Conservation (phyloP, 257 asterid genomes). For the Petunia axillaris region DNA sequence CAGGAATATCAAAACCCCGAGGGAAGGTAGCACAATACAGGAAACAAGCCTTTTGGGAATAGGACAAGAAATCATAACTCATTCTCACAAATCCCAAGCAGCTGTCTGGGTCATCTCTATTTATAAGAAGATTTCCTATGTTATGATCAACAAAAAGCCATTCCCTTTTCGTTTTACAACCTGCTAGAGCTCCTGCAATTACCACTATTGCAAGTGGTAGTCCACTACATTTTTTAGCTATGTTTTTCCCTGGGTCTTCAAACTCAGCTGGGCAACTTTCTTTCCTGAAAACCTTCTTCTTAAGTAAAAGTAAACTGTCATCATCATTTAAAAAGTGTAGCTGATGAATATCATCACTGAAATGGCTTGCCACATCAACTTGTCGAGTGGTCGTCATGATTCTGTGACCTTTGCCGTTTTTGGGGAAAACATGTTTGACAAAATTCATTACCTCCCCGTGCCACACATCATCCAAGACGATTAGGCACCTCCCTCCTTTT, state of each 20-base stretch:
- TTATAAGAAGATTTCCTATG: too few relatives aligned
- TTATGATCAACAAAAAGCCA: constrained; percentile 28
- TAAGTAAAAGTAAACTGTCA: constrained; percentile 25
- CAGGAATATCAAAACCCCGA: constrained; percentile 32
- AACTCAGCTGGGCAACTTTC: constrained; percentile 32
- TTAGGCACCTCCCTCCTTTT: not conserved
- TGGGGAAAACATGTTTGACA: constrained; percentile 20
- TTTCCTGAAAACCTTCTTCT: constrained; percentile 22
- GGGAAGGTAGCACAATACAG: constrained; percentile 38
- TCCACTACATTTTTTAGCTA: constrained; percentile 32
- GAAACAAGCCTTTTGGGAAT: constrained; percentile 35
- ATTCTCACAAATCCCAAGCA: constrained; percentile 21
- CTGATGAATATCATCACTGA: constrained; percentile 20
- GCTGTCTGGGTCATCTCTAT: constrained; percentile 11
- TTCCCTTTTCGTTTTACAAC: constrained; percentile 18
- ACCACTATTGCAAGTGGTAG: constrained; percentile 40
- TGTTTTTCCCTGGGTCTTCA: constrained; percentile 26
- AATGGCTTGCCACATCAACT: not conserved
- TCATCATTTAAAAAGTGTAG: constrained; percentile 31
- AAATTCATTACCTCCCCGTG: constrained; percentile 5
- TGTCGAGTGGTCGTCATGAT: not conserved
- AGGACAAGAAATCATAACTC: constrained; percentile 39
- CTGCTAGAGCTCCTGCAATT: constrained; percentile 30
- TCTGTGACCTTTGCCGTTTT: not conserved
- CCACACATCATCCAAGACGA: constrained; percentile 32